Percentiles rank a stretch among this genome's conserved stretches.
phyloP scores from a whole-genome alignment of 2,329 filamentous ascomycete genomes.

The Aspergillus persii region DNA sequence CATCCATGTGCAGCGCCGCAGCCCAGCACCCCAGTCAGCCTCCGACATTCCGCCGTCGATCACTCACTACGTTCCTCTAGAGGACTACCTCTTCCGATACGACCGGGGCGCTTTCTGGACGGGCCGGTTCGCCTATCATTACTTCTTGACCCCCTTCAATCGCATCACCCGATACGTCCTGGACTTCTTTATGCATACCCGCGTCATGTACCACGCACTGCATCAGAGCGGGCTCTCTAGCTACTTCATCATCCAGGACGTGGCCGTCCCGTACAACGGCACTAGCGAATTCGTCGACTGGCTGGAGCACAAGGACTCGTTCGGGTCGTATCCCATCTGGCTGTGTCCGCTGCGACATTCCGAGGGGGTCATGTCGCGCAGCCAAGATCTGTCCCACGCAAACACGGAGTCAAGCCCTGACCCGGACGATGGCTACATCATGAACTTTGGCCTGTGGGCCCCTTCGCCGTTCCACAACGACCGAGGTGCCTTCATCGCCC shows the following conservation, averaged over 20 bases:
- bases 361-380: neutral
- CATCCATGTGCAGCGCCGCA: conserved; percentile 52
- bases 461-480: conserved; percentile 57
- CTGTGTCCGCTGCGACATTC: conserved; percentile 50
- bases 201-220: conserved; percentile 59
- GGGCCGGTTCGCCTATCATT: conserved; percentile 58
- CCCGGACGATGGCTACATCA: conserved; percentile 34
- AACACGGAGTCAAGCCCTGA: neutral
- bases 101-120: conserved; percentile 66
- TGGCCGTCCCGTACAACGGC: conserved; percentile 53
- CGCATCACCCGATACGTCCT: conserved; percentile 55
- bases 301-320: conserved; percentile 25
- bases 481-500: conserved; percentile 57
- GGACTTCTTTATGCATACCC: conserved; percentile 58
- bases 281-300: conserved; percentile 51
- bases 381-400: neutral
- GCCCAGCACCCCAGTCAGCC: conserved; percentile 54
- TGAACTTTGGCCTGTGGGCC: conserved; percentile 62
- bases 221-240: conserved; percentile 54
- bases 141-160: conserved; percentile 60
- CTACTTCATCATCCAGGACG: conserved; percentile 59
- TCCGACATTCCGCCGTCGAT: conserved; percentile 51
- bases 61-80: conserved; percentile 47
- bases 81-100: conserved; percentile 44
- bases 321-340: conserved; percentile 58